Base-by-base conservation (phyloP, 2,329 filamentous ascomycete genomes). In the Talaromyces amestolkiae region DNA sequence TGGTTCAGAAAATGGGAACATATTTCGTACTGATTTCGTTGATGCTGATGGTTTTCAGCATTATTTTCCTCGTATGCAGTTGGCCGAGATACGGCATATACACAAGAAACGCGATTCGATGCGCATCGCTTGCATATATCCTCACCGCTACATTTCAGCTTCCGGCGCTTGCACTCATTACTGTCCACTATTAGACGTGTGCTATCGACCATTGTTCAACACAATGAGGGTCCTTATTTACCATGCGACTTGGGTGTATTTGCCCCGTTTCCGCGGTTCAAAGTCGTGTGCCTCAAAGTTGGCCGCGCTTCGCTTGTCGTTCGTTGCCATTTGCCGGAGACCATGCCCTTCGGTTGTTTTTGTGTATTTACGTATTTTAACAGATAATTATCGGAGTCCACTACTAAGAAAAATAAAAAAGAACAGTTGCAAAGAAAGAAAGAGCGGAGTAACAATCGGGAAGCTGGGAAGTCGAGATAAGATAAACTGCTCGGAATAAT, bases 231-330 rank as follows among this genome's bases (percentile, higher is more conserved):
- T 37, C 24, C 33, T 13, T 10, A 68, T 70, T n/a, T 64, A 77
- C 75, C 75, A 77, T 13, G 75, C 75, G 10, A 74, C 68, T 59
- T 75, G 75, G 0, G 75, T 77, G 58, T 77, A 77, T 68, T 76
- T 76, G 17, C 74, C 74, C 37, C 75, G 69, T 69, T 77, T 77
- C 63, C 67, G 54, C 19, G 51, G 59, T 58, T 66, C 61, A 19
- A 43, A 22, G 37, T 47, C 60, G 45, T 22, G 35, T 19, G 47
- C 19, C 9, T 63, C 64, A 43, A 3, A 31, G 51, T 31, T 22
- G 27, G 33, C n/a, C 8, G 58, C 49, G 13, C 53, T 56, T 65
- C 58, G 61, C 43, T 65, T 65, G 58, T 54, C 39, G 33, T 51
- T 65, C 6, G 56, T 51, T 17, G 58, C 27, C 58, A 61, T 61